Evolutionary conservation across 768 basidiomycete species (phyloP), one percentile per base, ranked within the genome.

Genomic region (Mycena amicta): DNA sequence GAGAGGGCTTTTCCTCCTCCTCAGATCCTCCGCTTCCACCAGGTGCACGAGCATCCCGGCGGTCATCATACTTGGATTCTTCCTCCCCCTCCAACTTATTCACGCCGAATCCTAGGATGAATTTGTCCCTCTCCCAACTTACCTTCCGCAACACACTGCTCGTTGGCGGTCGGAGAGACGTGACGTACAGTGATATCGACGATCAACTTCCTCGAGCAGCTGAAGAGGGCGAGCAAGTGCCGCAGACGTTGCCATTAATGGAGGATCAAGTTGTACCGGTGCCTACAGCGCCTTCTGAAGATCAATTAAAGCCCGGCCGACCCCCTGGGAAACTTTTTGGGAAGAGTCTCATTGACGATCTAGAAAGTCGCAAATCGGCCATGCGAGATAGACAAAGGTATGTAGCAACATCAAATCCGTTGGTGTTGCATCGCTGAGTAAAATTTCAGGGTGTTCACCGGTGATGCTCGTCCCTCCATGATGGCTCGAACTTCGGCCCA

Each of bases 381-480:
- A 90, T 95, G 85, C 87, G 88, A 63, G 84, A 80, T 59, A 94
- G 88, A 72, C 86, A 92, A 72, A 82, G 95, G 95, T 95, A 63
- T 30, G 12, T 37, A n/a, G n/a, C n/a, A n/a, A n/a, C n/a, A n/a
- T n/a, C n/a, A n/a, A n/a, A n/a, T n/a, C n/a, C n/a, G n/a, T n/a
- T n/a, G n/a, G n/a, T n/a, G n/a, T n/a, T n/a, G n/a, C n/a, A n/a
- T 55, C 23, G 45, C 28, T 16, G 26, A 45, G 12, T 29, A 22
- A 62, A n/a, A n/a, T 23, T 51, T 23, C 49, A 96, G 95, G 54
- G 88, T 92, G 15, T 97, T 97, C 71, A 85, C 78, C 53, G 95
- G 95, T 15, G 95, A 97, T 67, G 82, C 89, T 62, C 80, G 94
- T 56, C 93, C 95, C 11, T 90, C 92, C 4, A 96, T 96, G 95